phyloP scores from a whole-genome alignment of 176 grass and related monocot genomes.

The Sorghum bicolor region Sorghum_bicolor_NCBIv3 NC_012878.2:54986501-54987000 shows the following conservation, averaged over 20 bases:
- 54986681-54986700: neutral
- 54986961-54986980: neutral
- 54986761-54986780: neutral
- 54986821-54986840: neutral
- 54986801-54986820: neutral
- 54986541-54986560: too few relatives aligned
- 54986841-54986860: constrained; percentile 21
- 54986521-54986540: neutral
- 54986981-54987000: too few relatives aligned
- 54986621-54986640: neutral
- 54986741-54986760: neutral
- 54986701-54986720: too few relatives aligned
- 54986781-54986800: neutral
- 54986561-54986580: neutral
- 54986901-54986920: constrained; percentile 10
- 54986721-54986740: too few relatives aligned
- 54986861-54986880: constrained; percentile 34
- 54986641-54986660: neutral
- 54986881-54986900: neutral
- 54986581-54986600: neutral
- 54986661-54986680: neutral
- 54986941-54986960: too few relatives aligned
- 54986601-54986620: neutral
- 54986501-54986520: neutral
- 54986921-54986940: neutral